Evolutionary conservation across 176 grass and related monocot species (phyloP).

Genomic region (Phoenix roebelenii): DNA sequence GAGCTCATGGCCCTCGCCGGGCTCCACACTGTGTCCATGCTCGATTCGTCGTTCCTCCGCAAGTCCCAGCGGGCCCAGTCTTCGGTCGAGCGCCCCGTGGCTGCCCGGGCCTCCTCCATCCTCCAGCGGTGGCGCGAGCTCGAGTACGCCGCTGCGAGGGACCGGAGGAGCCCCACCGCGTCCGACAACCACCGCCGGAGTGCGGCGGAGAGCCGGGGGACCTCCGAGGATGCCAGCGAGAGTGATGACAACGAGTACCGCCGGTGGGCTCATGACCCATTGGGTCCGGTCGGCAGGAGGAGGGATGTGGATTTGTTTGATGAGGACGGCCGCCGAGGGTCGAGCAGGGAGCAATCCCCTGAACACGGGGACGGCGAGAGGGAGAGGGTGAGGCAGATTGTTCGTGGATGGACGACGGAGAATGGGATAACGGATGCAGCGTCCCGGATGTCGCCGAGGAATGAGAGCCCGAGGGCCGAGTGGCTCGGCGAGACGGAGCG

Average conservation of each 20-base stretch:
- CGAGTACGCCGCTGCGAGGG: constrained; percentile 8
- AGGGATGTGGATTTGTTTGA: too few species aligned
- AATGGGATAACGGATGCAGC: neutral
- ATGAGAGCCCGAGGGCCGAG: constrained; percentile 3
- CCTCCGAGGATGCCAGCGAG: neutral
- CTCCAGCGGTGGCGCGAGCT: constrained; percentile 24
- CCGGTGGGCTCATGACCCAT: too few species aligned
- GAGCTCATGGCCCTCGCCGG: constrained; percentile 2
- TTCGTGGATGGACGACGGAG: constrained; percentile 43
- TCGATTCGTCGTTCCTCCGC: constrained; percentile 53
- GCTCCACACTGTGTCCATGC: neutral
- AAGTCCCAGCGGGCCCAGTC: constrained; percentile 25
- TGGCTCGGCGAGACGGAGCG: constrained; percentile 62
- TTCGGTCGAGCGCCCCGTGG: constrained; percentile 29
- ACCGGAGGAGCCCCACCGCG: constrained; percentile 6
- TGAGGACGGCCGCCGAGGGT: constrained; percentile 5
- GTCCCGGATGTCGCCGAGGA: neutral
- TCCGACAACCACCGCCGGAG: neutral
- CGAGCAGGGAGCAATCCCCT: constrained; percentile 51
- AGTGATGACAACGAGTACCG: constrained; percentile 7
- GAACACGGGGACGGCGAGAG: constrained; percentile 50
- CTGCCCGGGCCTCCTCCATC: constrained; percentile 30
- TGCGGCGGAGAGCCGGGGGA: neutral
- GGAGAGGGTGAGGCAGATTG: constrained; percentile 63
- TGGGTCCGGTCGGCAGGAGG: too few species aligned